A percentile compares a stretch with the other conserved stretches of the same genome.
Evolutionary conservation across 192 early-diverging fungal species (phyloP).

Genomic region (Entrophospora sp.): DNA sequence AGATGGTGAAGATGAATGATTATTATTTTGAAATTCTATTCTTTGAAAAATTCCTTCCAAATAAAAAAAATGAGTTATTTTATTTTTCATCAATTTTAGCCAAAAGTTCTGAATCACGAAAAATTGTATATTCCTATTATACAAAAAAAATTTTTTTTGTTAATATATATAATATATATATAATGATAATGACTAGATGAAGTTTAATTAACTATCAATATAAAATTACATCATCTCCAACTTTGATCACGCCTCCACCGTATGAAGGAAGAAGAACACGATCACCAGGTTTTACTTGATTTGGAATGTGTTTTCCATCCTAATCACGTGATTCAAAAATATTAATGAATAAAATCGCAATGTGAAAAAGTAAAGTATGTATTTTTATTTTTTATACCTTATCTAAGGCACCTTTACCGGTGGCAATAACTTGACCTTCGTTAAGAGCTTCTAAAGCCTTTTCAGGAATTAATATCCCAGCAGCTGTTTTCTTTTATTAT

Average conservation of each 20-base stretch:
- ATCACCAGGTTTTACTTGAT: conserved; percentile 84
- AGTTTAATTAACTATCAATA: neutral
- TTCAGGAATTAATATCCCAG: conserved; percentile 95
- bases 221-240: conserved; percentile 58
- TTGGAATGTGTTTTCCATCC: conserved; percentile 74
- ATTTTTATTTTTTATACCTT: conserved; percentile 35
- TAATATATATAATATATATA: neutral
- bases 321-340: conserved; percentile 20
- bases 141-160: neutral
- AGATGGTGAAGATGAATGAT: too few species aligned
- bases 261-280: conserved; percentile 92
- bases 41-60: too few species aligned
- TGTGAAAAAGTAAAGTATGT: too few species aligned
- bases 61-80: too few species aligned
- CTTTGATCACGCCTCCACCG: conserved; percentile 91
- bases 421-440: conserved; percentile 91
- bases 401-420: conserved; percentile 82
- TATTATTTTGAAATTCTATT: too few species aligned
- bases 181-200: neutral
- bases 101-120: conserved; percentile 19
- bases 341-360: too few species aligned
- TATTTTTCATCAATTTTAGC: conserved; percentile 13
- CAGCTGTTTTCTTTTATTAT: conserved; percentile 76
- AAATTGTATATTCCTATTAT: conserved; percentile 14
- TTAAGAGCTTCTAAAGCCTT: conserved; percentile 97